These are phyloP conservation scores for Phaeodactylum tricornutum DNA, from an alignment of 108 stramenopile species.

Conservation along the genomic window DNA sequence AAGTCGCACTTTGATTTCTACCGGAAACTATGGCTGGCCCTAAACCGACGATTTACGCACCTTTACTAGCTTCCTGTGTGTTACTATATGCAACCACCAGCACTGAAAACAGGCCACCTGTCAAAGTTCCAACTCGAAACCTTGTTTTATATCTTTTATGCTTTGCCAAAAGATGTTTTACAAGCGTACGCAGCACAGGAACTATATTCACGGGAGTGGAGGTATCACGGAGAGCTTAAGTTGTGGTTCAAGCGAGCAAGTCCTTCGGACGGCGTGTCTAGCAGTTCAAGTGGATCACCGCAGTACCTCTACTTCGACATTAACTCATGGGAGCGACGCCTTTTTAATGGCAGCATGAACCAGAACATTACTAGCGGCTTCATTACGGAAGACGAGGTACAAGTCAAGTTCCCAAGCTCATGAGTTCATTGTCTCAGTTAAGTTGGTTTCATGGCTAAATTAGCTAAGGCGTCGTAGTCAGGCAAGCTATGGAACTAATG, in stretches of 20 bases:
- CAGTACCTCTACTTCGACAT: slow-evolving; percentile 87
- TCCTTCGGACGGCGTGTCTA: slow-evolving; percentile 55
- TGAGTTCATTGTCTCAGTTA: too few relatives aligned
- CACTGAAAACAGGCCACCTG: slow-evolving; percentile 84
- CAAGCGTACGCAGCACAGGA: slow-evolving; percentile 98
- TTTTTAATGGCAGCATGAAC: slow-evolving; percentile 75
- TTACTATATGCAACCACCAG: slow-evolving; percentile 93
- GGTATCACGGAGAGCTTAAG: slow-evolving; percentile 91
- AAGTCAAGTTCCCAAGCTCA: slow-evolving; percentile 80
- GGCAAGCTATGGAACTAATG: slow-evolving; percentile 6
- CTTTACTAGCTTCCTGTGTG: slow-evolving; percentile 77
- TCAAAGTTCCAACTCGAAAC: slow-evolving; percentile 96
- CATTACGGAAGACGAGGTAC: slow-evolving; percentile 74
- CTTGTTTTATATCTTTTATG: slow-evolving; percentile 98
- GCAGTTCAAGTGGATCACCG: slow-evolving; percentile 24
- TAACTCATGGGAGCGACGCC: slow-evolving; percentile 79
- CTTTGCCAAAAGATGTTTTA: slow-evolving; percentile 90
- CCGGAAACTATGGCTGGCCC: background rate
- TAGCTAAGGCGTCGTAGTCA: too few relatives aligned
- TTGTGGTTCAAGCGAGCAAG: slow-evolving; percentile 90
- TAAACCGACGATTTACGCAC: too few relatives aligned
- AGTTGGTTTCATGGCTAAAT: too few relatives aligned
- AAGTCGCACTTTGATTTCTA: background rate
- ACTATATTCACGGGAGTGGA: slow-evolving; percentile 94
- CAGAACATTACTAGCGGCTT: slow-evolving; percentile 79